A percentile compares a stretch with the other conserved stretches of the same genome.
These are phyloP conservation scores for Hypoxylon sp. DNA, from an alignment of 2,329 filamentous ascomycete genomes.

Conservation along the genomic window DNA sequence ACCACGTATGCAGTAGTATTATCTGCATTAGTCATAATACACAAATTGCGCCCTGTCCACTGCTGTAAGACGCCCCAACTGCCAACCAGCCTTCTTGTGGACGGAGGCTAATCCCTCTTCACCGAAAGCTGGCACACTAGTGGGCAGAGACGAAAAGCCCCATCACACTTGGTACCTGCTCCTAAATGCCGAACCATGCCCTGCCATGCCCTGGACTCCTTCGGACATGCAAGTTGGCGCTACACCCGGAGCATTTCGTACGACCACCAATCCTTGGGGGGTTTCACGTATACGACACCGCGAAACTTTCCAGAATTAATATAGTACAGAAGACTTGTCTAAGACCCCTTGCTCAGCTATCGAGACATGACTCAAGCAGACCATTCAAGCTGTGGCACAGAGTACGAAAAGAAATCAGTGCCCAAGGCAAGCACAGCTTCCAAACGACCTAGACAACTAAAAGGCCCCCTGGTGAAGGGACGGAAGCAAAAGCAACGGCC, in stretches of 20 bases:
- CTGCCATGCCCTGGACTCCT: neutral
- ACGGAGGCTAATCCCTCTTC: conserved; percentile 22
- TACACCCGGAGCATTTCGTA: conserved; percentile 20
- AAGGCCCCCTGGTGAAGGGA: neutral
- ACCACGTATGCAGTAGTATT: conserved; percentile 40
- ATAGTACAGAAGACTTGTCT: conserved; percentile 15
- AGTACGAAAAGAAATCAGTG: conserved; percentile 18
- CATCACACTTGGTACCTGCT: conserved; percentile 16
- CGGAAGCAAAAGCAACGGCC: conserved; percentile 18
- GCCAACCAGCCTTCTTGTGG: neutral
- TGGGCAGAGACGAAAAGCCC: conserved; percentile 29
- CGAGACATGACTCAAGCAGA: conserved; percentile 1
- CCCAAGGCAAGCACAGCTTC: conserved; percentile 15
- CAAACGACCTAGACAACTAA: conserved; percentile 3
- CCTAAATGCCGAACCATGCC: conserved; percentile 15
- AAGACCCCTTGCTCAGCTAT: conserved; percentile 15
- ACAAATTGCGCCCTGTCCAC: conserved; percentile 32
- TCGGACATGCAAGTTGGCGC: conserved; percentile 20
- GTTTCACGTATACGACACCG: conserved; percentile 28
- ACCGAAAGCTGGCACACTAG: conserved; percentile 28
- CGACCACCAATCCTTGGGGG: conserved; percentile 2
- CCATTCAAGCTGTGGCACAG: conserved; percentile 12
- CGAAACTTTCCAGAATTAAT: conserved; percentile 20
- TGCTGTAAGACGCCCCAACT: conserved; percentile 15
- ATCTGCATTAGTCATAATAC: conserved; percentile 55